Conservation (phyloP, 192 early-diverging fungal species). For the Helicostylum pulchrum region DNA sequence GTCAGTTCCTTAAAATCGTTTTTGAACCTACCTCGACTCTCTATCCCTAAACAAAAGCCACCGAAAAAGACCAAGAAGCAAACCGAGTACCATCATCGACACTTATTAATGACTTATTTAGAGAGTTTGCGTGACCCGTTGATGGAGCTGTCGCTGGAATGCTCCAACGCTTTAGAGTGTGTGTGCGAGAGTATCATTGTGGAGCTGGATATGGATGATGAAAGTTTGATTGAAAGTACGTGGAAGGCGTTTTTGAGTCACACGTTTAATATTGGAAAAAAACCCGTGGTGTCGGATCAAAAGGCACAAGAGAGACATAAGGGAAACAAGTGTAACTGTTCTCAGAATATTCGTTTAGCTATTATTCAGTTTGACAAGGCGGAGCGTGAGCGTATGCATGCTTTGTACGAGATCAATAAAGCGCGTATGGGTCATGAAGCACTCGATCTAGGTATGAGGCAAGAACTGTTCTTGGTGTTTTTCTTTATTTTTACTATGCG, state of each 20-base stretch:
- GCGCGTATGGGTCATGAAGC: not conserved
- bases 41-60: slow-evolving; percentile 13
- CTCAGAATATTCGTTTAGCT: slow-evolving; percentile 11
- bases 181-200: slow-evolving; percentile 16
- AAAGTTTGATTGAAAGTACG: slow-evolving; percentile 1
- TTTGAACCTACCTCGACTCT: not conserved
- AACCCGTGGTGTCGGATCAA: not conserved
- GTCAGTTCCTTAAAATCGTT: slow-evolving; percentile 25
- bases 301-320: slow-evolving; percentile 10
- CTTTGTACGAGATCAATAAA: slow-evolving; percentile 5
- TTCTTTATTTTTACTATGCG: slow-evolving; percentile 51
- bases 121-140: slow-evolving; percentile 48
- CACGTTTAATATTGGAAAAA: slow-evolving; percentile 10
- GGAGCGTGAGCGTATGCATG: slow-evolving; percentile 26
- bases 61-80: slow-evolving; percentile 40
- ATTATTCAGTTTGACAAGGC: slow-evolving; percentile 24
- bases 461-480: slow-evolving; percentile 51
- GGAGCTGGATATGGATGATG: slow-evolving; percentile 28
- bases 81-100: slow-evolving; percentile 41
- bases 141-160: slow-evolving; percentile 40
- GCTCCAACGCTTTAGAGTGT: slow-evolving; percentile 26
- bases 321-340: slow-evolving; percentile 16
- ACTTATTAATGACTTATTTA: slow-evolving; percentile 49
- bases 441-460: slow-evolving; percentile 33
- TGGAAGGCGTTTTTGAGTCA: slow-evolving; percentile 23